Evolutionary conservation across 768 basidiomycete genomes (phyloP).

Genomic region (Suillus alpinus): DNA sequence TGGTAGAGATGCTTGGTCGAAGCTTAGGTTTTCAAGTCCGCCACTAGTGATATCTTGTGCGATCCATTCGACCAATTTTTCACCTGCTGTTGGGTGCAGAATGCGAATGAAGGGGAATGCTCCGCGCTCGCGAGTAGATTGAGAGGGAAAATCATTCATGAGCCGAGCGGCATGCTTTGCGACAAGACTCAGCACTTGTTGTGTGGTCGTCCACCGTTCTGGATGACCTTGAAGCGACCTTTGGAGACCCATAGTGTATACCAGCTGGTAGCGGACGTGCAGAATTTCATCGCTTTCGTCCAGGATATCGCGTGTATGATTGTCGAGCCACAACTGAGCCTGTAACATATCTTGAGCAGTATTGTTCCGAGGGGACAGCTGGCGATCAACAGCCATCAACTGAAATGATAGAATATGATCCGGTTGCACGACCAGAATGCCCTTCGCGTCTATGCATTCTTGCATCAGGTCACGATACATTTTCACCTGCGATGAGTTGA

Average conservation of each 20-base stretch:
- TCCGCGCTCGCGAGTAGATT: conserved; percentile 7
- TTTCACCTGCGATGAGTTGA: conserved; percentile 15
- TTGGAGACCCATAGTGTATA: conserved; percentile 35
- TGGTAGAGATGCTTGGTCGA: neutral
- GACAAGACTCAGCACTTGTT: conserved; percentile 30
- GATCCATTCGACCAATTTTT: conserved; percentile 8
- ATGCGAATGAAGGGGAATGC: conserved; percentile 13
- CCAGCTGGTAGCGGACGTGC: conserved; percentile 20
- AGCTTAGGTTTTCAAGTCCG: neutral
- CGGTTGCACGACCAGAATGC: conserved; percentile 49
- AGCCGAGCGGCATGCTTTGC: conserved; percentile 15
- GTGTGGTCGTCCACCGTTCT: conserved; percentile 17
- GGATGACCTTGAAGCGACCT: conserved; percentile 3
- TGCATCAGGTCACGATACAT: conserved; percentile 32
- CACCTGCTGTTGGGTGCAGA: conserved; percentile 9
- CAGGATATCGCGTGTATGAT: neutral
- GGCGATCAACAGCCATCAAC: conserved; percentile 43
- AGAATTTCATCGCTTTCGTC: neutral
- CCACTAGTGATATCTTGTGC: conserved; percentile 12
- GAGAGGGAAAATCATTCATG: conserved; percentile 1
- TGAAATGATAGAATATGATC: conserved; percentile 53
- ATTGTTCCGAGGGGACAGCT: conserved; percentile 8
- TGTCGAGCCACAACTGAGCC: conserved; percentile 12
- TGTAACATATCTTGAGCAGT: conserved; percentile 22
- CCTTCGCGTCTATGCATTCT: conserved; percentile 37